Evolutionary conservation across 1,139 yeast species (phyloP).

Genomic region (Diutina sp.): DNA sequence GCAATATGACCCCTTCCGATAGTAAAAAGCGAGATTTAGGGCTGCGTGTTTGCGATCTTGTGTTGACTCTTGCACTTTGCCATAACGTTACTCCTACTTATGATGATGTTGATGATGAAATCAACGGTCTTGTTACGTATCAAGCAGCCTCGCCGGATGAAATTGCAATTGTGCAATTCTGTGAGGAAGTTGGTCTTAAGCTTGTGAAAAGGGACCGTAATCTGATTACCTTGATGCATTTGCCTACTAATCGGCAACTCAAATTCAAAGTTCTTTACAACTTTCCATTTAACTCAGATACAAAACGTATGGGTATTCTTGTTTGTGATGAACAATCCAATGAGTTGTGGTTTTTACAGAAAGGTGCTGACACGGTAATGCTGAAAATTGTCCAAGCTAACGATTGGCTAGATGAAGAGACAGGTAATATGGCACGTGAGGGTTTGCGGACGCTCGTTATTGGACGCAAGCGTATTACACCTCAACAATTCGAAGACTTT

Average conservation of each 20-base stretch:
- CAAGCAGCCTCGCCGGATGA: conserved; percentile 99
- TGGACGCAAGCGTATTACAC: conserved; percentile 60
- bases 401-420: conserved; percentile 97
- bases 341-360: conserved; percentile 75
- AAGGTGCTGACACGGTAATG: conserved; percentile 98
- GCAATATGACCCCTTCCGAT: conserved; percentile 10
- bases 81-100: conserved; percentile 87
- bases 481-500: conserved; percentile 48
- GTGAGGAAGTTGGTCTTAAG: conserved; percentile 74
- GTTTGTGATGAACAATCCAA: conserved; percentile 49
- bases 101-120: conserved; percentile 17
- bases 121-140: conserved; percentile 43
- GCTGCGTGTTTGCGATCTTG: conserved; percentile 64
- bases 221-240: conserved; percentile 55
- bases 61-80: conserved; percentile 76
- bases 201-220: conserved; percentile 72
- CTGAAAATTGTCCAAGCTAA: conserved; percentile 65
- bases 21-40: conserved; percentile 45
- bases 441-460: conserved; percentile 91
- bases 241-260: conserved; percentile 37
- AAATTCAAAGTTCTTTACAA: conserved; percentile 63
- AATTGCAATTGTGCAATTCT: conserved; percentile 89
- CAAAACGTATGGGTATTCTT: conserved; percentile 92
- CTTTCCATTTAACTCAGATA: conserved; percentile 92
- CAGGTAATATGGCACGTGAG: conserved; percentile 96